Percentiles rank a stretch among this genome's conserved stretches.
phyloP scores from a whole-genome alignment of 495 filamentous ascomycete genomes.

The Penicillium subrubescens region DNA sequence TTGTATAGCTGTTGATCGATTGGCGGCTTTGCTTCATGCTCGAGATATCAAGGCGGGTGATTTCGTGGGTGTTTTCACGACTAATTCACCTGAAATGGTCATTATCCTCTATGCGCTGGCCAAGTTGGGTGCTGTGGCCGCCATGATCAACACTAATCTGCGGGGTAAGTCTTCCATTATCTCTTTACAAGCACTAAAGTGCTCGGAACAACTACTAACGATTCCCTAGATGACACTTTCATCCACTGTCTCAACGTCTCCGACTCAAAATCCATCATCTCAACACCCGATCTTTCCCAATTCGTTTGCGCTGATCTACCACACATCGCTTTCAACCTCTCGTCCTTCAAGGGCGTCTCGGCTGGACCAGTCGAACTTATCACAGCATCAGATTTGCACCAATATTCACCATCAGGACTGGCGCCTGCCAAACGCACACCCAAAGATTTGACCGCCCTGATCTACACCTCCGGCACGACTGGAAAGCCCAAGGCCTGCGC shows the following conservation, averaged over 20 bases:
- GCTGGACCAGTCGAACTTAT: constrained; percentile 53
- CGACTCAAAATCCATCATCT: constrained; percentile 65
- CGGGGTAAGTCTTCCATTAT: constrained; percentile 47
- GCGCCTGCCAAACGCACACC: constrained; percentile 38
- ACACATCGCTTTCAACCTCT: constrained; percentile 43
- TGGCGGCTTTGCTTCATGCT: constrained; percentile 44
- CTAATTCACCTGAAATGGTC: constrained; percentile 81
- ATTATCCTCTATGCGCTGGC: constrained; percentile 81
- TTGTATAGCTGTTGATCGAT: constrained; percentile 44
- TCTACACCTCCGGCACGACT: constrained; percentile 87
- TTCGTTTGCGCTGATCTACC: constrained; percentile 40
- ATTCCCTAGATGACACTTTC: constrained; percentile 56
- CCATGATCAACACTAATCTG: constrained; percentile 92
- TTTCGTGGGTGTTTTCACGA: constrained; percentile 50
- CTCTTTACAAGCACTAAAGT: neutral
- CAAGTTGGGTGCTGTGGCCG: constrained; percentile 79
- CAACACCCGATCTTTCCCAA: constrained; percentile 49
- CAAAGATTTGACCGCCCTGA: constrained; percentile 65
- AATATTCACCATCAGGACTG: constrained; percentile 36
- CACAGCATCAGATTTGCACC: constrained; percentile 43
- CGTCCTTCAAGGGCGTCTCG: constrained; percentile 54
- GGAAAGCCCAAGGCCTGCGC: constrained; percentile 90
- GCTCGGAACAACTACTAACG: neutral
- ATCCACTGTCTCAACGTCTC: constrained; percentile 79
- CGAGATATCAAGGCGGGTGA: constrained; percentile 42